Evolutionary conservation across 371 early-diverging fungal species (phyloP), one percentile per base, ranked within the genome.

Genomic region (Circinella minor): DNA sequence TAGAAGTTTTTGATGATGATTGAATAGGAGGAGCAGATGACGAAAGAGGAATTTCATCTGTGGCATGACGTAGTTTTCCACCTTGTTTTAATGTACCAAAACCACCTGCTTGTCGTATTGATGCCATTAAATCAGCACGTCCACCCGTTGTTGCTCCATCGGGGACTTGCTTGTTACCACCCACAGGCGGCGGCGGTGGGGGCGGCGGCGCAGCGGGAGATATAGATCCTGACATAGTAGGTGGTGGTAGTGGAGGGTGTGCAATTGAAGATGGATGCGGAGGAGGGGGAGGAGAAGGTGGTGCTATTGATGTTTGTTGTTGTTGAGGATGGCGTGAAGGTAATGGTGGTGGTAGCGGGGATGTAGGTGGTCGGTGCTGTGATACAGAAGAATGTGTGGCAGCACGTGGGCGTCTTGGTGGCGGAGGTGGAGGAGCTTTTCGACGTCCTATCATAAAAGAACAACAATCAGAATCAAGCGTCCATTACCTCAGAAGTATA

Each of bases 51-150:
- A 4, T 8, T 17, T 61, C 38, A 5, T 48, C 55, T 15, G 74
- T 71, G n/a, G 81, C 60, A 13, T 55, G 63, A 15, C 71, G 71
- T 8, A 81, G 61, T 59, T 72, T 73, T 34, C 81, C 81, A 4
- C 72, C 70, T 43, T 74, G 71, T 55, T 80, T 80, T 4, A 83
- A 64, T 20, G 66, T 67, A 18, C 81, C 81, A 71, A 83, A 77
- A 18, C 83, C 83, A 55, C 83, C 83, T 4, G 83, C 70, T 36
- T 74, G 74, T 54, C 83, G 76, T 48, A 82, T 82, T 3, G 83
- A 82, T 14, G 78, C 83, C 79, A 82, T 72, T 27, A 82, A 64
- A 55, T 78, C 69, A 7, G 68, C 61, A 36, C 79, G 69, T 18
- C 68, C 77, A 36, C 36, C 59, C 27, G 71, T 51, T 11, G 68